Evolutionary conservation across 2,329 filamentous ascomycete species (phyloP), one percentile per base, ranked within the genome.

Genomic region (Teratosphaeria viscida): DNA sequence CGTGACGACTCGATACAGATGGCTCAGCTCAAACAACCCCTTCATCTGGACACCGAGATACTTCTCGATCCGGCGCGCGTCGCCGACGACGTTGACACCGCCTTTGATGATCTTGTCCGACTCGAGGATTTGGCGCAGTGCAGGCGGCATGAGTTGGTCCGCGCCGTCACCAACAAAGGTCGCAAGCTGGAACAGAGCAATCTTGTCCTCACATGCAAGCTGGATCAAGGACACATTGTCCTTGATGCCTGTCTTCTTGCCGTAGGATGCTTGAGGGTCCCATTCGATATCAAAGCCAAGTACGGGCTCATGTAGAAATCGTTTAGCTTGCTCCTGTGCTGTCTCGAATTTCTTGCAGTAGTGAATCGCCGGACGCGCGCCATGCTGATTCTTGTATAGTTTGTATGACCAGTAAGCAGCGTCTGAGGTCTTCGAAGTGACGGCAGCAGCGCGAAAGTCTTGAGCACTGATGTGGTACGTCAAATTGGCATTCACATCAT

Each of bases 201-300:
- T 86, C 14, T 85, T 86, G 62, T 86, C 83, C 52, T 88, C 82
- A 61, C 85, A 88, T 0, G 92, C 90, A 26, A 96, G 73, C 72
- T 96, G 92, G 52, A 96, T 86, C 43, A 96, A 74, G 0, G 89
- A 92, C 6, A 95, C 82, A 62, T 91, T 90, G 57, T 81, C 78
- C 64, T 88, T 86, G 3, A 85, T 74, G 2, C 79, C 77, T 14
- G 61, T 55, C 23, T 58, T 64, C 49, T 79, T 71, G 55, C 27
- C 32, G 23, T 71, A 77, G 5, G 70, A 75, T 0, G 83, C 79
- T 5, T 81, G 62, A 43, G 64, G 66, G 57, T 84, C 79, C 92
- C 92, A 96, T 75, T 96, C 92, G 62, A 96, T 80, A 68, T 96
- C 92, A 62, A 96, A 90, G 0, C 92, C 92, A n/a, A 96, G 71